These are phyloP conservation scores for Erigeron canadensis DNA, from an alignment of 129 eudicot genomes.

Conservation along the genomic window DNA sequence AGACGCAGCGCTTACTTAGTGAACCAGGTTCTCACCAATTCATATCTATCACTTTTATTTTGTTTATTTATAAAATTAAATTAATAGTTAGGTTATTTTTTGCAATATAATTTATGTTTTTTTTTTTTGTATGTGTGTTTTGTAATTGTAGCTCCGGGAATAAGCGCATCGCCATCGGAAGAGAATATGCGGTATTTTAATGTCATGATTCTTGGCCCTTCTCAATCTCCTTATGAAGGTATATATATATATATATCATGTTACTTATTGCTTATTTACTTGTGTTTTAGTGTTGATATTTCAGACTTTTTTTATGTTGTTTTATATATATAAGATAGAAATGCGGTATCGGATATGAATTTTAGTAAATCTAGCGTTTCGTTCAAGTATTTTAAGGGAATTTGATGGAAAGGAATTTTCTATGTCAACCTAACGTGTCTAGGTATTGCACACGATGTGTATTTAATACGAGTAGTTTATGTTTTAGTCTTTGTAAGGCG, in stretches of 20 bases:
- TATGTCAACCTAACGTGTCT: too few species aligned
- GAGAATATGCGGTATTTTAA: conserved; percentile 92
- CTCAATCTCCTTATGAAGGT: conserved; percentile 99
- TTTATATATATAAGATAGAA: neutral
- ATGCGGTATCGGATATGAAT: neutral
- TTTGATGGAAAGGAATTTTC: too few species aligned
- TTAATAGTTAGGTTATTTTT: neutral
- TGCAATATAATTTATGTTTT: neutral
- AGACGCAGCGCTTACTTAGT: conserved; percentile 95
- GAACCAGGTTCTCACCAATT: conserved; percentile 65
- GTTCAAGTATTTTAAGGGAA: too few species aligned
- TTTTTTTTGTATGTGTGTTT: conserved; percentile 18
- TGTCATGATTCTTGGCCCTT: conserved; percentile 95
- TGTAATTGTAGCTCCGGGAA: conserved; percentile 82
- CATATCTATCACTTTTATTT: neutral
- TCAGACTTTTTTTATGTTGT: neutral
- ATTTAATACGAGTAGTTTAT: neutral
- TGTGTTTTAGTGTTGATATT: neutral
- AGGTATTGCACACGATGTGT: neutral
- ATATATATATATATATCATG: neutral
- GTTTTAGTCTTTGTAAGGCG: neutral
- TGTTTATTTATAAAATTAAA: neutral
- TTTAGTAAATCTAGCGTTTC: neutral
- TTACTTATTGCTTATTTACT: neutral
- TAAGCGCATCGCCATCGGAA: conserved; percentile 97